These are phyloP conservation scores for Aspergillus viridinutans DNA, from an alignment of 2,329 filamentous ascomycete species.

Conservation along the genomic window DNA sequence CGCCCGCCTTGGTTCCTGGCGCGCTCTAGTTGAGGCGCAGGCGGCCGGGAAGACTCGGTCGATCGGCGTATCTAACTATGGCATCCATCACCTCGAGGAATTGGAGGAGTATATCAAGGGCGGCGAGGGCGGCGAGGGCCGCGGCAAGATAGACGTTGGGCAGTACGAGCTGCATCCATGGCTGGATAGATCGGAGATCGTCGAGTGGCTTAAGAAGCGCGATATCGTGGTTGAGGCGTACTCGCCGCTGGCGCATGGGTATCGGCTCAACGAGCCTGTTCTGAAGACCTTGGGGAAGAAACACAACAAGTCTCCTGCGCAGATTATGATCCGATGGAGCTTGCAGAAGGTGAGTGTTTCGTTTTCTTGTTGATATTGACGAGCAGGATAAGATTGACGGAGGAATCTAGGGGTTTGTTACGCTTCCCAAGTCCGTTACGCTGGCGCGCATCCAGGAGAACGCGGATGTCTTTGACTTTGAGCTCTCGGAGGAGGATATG, in stretches of 20 bases:
- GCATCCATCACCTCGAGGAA: slow-evolving; percentile 69
- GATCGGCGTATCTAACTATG: slow-evolving; percentile 75
- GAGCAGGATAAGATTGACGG: neutral
- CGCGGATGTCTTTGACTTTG: slow-evolving; percentile 57
- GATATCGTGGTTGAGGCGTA: slow-evolving; percentile 73
- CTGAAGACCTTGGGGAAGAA: slow-evolving; percentile 61
- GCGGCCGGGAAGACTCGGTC: slow-evolving; percentile 65
- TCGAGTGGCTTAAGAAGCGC: slow-evolving; percentile 61
- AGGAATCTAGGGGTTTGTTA: slow-evolving; percentile 51
- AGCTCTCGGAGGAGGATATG: slow-evolving; percentile 56
- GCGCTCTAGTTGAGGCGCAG: slow-evolving; percentile 71
- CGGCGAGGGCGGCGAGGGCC: slow-evolving; percentile 54
- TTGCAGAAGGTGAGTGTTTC: slow-evolving; percentile 66
- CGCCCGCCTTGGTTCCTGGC: slow-evolving; percentile 68
- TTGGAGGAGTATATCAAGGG: slow-evolving; percentile 52
- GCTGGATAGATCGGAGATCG: slow-evolving; percentile 67
- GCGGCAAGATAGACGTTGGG: slow-evolving; percentile 65
- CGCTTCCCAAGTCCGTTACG: slow-evolving; percentile 60
- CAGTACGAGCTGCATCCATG: slow-evolving; percentile 82
- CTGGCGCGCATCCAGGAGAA: slow-evolving; percentile 59
- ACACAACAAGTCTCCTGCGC: slow-evolving; percentile 66
- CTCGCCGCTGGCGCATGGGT: slow-evolving; percentile 67
- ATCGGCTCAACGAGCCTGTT: slow-evolving; percentile 64
- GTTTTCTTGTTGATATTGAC: slow-evolving; percentile 11
- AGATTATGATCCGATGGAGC: slow-evolving; percentile 74